Conservation (phyloP, 2,329 filamentous ascomycete species). For the Sporothrix inflata region DNA sequence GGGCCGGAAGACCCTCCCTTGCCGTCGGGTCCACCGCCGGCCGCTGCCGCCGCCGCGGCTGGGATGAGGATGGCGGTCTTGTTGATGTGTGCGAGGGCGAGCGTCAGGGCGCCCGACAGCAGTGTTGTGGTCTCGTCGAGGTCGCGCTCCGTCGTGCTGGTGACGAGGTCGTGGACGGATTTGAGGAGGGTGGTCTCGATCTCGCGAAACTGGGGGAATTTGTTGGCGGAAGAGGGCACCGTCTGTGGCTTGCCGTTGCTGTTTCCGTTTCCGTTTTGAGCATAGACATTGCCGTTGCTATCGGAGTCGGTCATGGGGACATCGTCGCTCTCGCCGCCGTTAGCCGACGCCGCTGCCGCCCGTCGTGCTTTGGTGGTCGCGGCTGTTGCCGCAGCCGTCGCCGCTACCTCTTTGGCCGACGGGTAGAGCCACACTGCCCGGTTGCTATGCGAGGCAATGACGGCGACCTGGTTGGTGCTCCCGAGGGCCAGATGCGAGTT, state of each 20-base stretch:
- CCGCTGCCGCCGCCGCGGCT: slow-evolving; percentile 33
- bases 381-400: slow-evolving; percentile 66
- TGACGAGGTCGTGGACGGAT: slow-evolving; percentile 74
- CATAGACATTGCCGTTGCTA: slow-evolving; percentile 32
- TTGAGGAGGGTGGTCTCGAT: slow-evolving; percentile 79
- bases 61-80: slow-evolving; percentile 55
- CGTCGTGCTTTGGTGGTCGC: slow-evolving; percentile 28
- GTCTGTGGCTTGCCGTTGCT: slow-evolving; percentile 36
- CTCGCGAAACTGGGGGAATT: slow-evolving; percentile 88
- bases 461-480: slow-evolving; percentile 88
- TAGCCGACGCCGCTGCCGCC: slow-evolving; percentile 37
- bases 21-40: not conserved
- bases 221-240: slow-evolving; percentile 67
- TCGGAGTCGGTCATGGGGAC: slow-evolving; percentile 17
- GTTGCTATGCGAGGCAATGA: slow-evolving; percentile 87
- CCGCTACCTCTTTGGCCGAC: slow-evolving; percentile 63
- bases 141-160: slow-evolving; percentile 65
- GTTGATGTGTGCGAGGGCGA: slow-evolving; percentile 89
- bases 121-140: slow-evolving; percentile 79
- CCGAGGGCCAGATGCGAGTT: slow-evolving; percentile 95
- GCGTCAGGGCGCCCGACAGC: slow-evolving; percentile 86
- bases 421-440: slow-evolving; percentile 91
- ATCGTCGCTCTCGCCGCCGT: slow-evolving; percentile 50
- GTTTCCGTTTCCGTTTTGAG: slow-evolving; percentile 54
- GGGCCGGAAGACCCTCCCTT: not conserved